phyloP scores from a whole-genome alignment of 768 basidiomycete genomes.

The Podaxis sp. region DNA sequence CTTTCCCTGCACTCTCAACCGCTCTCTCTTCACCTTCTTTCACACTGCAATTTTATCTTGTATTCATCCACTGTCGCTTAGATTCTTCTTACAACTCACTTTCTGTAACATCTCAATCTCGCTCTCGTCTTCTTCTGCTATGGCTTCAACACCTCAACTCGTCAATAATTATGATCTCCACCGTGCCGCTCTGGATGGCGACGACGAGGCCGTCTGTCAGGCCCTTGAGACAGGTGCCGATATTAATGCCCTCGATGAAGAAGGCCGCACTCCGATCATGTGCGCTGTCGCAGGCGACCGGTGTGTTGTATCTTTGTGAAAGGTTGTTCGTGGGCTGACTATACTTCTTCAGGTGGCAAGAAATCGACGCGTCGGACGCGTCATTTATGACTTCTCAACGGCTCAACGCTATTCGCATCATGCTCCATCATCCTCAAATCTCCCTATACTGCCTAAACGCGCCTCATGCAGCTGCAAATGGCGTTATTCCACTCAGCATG shows the following conservation, averaged over 20 bases:
- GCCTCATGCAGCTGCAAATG: constrained; percentile 67
- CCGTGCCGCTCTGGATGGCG: constrained; percentile 55
- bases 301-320: constrained; percentile 37
- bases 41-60: constrained; percentile 4
- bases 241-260: constrained; percentile 62
- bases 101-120: background rate
- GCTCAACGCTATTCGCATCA: constrained; percentile 53
- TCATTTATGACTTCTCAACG: constrained; percentile 60
- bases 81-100: background rate
- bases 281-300: constrained; percentile 73
- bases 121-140: constrained; percentile 14
- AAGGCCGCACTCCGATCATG: constrained; percentile 63
- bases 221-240: constrained; percentile 63
- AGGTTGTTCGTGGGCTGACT: background rate
- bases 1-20: constrained; percentile 7
- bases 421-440: constrained; percentile 55
- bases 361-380: constrained; percentile 69
- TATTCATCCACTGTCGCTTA: constrained; percentile 10
- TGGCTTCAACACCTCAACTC: constrained; percentile 26
- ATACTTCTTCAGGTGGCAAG: constrained; percentile 54
- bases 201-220: constrained; percentile 49
- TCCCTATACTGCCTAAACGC: constrained; percentile 73
- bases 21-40: constrained; percentile 9
- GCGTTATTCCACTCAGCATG: constrained; percentile 76
- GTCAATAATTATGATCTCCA: constrained; percentile 46